Conservation (phyloP, 83 land plant genomes). For the Larix sibirica region DNA sequence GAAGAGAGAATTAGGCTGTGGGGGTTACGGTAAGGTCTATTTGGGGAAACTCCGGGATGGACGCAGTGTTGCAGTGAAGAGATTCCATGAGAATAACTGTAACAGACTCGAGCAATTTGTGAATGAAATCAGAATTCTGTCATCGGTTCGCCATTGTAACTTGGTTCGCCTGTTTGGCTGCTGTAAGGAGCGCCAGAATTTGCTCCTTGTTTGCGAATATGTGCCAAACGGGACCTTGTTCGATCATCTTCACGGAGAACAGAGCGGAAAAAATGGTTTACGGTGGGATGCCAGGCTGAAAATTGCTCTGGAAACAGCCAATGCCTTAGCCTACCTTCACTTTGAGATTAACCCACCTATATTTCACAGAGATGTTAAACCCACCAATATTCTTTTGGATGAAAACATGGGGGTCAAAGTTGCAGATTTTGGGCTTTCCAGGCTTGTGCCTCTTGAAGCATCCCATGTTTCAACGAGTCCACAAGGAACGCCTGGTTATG, state of each 20-base stretch:
- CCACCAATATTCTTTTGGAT: slow-evolving; percentile 22
- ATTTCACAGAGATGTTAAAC: slow-evolving; percentile 21
- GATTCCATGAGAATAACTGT: slow-evolving; percentile 54
- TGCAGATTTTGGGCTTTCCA: slow-evolving; percentile 21
- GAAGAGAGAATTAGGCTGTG: slow-evolving; percentile 57
- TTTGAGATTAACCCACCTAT: background rate
- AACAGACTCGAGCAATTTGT: slow-evolving; percentile 55
- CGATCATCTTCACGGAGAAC: slow-evolving; percentile 17
- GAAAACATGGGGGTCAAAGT: slow-evolving; percentile 16
- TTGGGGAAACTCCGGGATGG: slow-evolving; percentile 63
- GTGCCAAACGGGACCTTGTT: slow-evolving; percentile 17
- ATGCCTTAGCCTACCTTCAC: slow-evolving; percentile 16
- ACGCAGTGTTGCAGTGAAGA: slow-evolving; percentile 70
- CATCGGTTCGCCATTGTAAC: slow-evolving; percentile 11
- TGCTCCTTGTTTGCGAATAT: slow-evolving; percentile 14
- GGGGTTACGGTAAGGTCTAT: slow-evolving; percentile 80
- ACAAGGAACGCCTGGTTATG: slow-evolving; percentile 19
- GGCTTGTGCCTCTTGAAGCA: background rate
- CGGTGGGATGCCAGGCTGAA: slow-evolving; percentile 6
- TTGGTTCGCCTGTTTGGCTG: slow-evolving; percentile 17
- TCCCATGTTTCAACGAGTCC: background rate
- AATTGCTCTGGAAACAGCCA: slow-evolving; percentile 12
- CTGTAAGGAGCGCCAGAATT: background rate
- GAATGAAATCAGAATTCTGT: background rate
- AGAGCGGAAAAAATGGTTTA: background rate